Evolutionary conservation across 495 filamentous ascomycete species (phyloP).

Genomic region (Penicillium angulare): DNA sequence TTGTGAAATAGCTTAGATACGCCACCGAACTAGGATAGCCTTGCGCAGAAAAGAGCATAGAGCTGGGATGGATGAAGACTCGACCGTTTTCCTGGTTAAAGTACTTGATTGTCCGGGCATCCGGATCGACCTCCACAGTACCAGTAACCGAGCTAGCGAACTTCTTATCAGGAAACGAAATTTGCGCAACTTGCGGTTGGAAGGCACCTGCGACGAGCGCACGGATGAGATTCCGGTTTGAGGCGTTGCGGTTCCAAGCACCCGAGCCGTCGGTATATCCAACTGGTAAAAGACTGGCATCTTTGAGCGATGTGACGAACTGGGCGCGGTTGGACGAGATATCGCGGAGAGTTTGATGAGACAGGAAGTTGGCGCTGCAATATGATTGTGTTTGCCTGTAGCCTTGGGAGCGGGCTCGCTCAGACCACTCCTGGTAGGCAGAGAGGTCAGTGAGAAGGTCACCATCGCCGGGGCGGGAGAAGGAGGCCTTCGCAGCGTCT

Average conservation of each 20-base stretch:
- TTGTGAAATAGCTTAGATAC: conserved; percentile 84
- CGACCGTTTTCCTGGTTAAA: conserved; percentile 82
- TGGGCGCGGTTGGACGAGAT: conserved; percentile 83
- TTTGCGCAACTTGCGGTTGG: conserved; percentile 85
- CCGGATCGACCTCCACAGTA: conserved; percentile 87
- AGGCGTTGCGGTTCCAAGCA: conserved; percentile 49
- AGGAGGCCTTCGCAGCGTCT: conserved; percentile 70
- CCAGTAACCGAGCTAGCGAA: conserved; percentile 82
- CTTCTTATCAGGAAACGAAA: conserved; percentile 92
- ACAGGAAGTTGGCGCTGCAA: conserved; percentile 89
- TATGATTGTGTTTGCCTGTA: conserved; percentile 67
- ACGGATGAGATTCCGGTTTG: conserved; percentile 66
- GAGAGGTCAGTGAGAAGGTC: conserved; percentile 83
- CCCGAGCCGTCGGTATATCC: conserved; percentile 35
- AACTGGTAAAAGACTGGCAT: conserved; percentile 73
- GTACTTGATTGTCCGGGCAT: conserved; percentile 88
- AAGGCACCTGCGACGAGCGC: conserved; percentile 90
- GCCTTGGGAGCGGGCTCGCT: conserved; percentile 53
- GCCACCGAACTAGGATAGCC: conserved; percentile 63
- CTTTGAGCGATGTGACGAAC: conserved; percentile 80
- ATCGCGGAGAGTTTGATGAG: conserved; percentile 75
- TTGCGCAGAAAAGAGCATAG: conserved; percentile 80
- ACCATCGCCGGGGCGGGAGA: conserved; percentile 67
- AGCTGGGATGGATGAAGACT: conserved; percentile 89
- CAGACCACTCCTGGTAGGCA: conserved; percentile 80